Conservation (phyloP, 495 filamentous ascomycete genomes). For the Glarea lozoyensis region DNA sequence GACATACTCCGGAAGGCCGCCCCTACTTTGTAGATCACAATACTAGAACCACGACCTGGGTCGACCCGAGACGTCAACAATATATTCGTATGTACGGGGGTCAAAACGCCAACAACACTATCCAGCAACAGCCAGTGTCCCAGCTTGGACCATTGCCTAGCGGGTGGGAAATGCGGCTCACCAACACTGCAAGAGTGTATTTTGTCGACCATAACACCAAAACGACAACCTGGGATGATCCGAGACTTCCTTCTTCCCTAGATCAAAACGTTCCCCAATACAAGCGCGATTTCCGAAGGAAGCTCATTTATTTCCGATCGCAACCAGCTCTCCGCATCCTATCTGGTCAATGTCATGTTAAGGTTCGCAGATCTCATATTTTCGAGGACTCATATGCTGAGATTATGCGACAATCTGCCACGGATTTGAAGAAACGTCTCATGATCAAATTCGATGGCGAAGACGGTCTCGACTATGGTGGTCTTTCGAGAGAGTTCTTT, state of each 20-base stretch:
- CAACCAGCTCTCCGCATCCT: constrained; percentile 93
- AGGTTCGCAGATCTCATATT: constrained; percentile 91
- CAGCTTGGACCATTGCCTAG: constrained; percentile 94
- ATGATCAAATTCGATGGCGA: constrained; percentile 99
- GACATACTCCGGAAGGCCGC: constrained; percentile 88
- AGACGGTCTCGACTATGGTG: constrained; percentile 95
- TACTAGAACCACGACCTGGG: constrained; percentile 96
- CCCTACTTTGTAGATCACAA: constrained; percentile 99
- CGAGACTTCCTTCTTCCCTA: constrained; percentile 85
- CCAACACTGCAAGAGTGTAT: constrained; percentile 94
- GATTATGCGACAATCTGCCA: constrained; percentile 94
- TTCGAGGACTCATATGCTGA: constrained; percentile 98
- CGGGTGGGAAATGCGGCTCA: constrained; percentile 99
- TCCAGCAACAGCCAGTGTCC: constrained; percentile 95
- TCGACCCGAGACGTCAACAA: constrained; percentile 95
- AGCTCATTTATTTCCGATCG: constrained; percentile 98
- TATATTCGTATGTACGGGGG: constrained; percentile 97
- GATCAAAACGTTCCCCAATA: constrained; percentile 99
- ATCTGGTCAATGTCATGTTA: constrained; percentile 95
- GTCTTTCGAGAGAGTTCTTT: constrained; percentile 98
- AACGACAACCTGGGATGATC: constrained; percentile 99
- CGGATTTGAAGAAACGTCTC: constrained; percentile 90
- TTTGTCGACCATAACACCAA: constrained; percentile 99
- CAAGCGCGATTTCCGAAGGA: constrained; percentile 96
- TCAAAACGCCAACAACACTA: constrained; percentile 68